Evolutionary conservation across 805 yeast genomes (phyloP), one percentile per base, ranked within the genome.

Genomic region (Jamesozyma spencerorum): DNA sequence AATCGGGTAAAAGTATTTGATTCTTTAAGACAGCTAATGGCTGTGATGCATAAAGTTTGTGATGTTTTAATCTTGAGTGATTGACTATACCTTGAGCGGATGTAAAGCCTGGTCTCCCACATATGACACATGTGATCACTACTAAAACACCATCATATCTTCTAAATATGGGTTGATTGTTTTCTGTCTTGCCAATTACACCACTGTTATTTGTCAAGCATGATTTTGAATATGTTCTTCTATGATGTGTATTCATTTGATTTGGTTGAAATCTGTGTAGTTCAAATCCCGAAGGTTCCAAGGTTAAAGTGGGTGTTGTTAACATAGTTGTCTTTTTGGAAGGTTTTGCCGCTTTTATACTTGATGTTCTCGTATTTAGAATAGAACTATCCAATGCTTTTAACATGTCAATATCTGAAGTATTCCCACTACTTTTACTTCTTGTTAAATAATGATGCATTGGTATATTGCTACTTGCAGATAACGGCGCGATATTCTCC

Each of bases 61-160:
- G 64, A 56, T 84, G 94, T 7, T 87, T 82, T 19, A 81, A 70
- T 43, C 92, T 67, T 40, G 81, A 74, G 57, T 84, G 94, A 56
- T 82, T 84, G 29, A 82, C 69, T 49, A 84, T 81, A 13, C 92
- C 92, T 54, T 84, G 92, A 0, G 87, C 85, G 12, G 83, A 75
- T 7, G 85, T 78, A 53, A 84, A 84, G 46, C 81, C 83, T 32
- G 77, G 70, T 39, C 88, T 59, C 10, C 67, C 71, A 59, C 94
- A 84, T 38, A 70, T 72, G 1, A 78, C 74, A 56, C 94, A 84
- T 7, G 76, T 77, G 29, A 84, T 66, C 37, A 77, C 68, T 2
- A 84, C 86, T 17, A 81, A 61, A 1, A 80, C 68, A 2, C 88
- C 88, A 56, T 84, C 92, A 4, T 80, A 74, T 45, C 86, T 58